Base-by-base conservation (phyloP, 176 grass and related monocot species). In the Dendrocalamus sinicus region DNA sequence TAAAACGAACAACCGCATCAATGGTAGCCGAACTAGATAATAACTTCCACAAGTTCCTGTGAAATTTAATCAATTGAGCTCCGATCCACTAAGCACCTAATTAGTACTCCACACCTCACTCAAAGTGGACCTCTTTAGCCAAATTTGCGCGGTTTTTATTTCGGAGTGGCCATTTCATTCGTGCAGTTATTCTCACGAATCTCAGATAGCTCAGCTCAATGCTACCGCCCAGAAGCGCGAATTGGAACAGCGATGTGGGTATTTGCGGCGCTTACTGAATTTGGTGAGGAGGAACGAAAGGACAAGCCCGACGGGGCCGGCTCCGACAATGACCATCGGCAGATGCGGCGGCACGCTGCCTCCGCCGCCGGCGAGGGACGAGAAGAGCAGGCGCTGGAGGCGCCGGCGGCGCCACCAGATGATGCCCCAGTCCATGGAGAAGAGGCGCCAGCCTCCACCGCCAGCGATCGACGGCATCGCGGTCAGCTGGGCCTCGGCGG, bases 281-380 rank as follows among this genome's bases (percentile, higher is more conserved):
- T 98, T 98, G 24, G 89, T 86, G 84, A 98, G 91, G 51, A 98
- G 96, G 65, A 95, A 90, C 53, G 93, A 98, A 86, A 98, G 90
- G 72, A 91, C 86, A 52, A 98, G 96, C 51, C 96, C 96, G 71
- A 98, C 93, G 16, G 96, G 96, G 0, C 96, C 96, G 17, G 93
- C 96, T 30, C 93, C 96, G 73, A 98, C 93, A 77, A 98, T 94
- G 67, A 95, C 80, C 26, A 98, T 91, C 0, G 96, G 96, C 26
- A 98, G 85, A 83, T 91, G 91, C 32, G 91, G 81, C 79, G 61
- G 79, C 74, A 54, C 64, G 15, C 44, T 82, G 43, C 80, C 79
- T 30, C 61, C 73, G 2, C 22, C 68, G 37, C 62, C 76, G 26
- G 64, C 41, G 30, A 84, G 72, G 41, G 84, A 72, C 4, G 87